These are phyloP conservation scores for Alternaria brassicicola DNA, from an alignment of 2,329 filamentous ascomycete genomes.

Conservation along the genomic window DNA sequence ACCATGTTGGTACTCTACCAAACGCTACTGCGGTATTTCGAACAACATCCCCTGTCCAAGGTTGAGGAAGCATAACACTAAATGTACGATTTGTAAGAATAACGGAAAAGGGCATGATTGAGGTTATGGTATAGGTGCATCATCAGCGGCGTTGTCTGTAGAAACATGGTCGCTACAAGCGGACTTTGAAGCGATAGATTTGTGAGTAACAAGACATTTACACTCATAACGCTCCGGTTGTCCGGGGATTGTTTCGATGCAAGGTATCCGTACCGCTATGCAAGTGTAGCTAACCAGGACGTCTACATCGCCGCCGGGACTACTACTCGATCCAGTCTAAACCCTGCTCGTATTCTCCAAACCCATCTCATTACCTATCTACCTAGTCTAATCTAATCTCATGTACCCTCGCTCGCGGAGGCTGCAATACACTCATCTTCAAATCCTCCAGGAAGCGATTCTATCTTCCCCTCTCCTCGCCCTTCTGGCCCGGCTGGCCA, in stretches of 20 bases:
- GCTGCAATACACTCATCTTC: not conserved
- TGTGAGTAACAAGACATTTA: not conserved
- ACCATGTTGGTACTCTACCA: constrained; percentile 98
- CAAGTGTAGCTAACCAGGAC: too few species aligned
- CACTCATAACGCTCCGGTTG: not conserved
- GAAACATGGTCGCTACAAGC: not conserved
- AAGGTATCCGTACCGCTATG: too few species aligned
- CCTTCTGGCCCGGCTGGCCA: constrained; percentile 9
- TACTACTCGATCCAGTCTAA: too few species aligned
- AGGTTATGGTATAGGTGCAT: constrained; percentile 3
- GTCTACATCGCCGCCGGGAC: too few species aligned
- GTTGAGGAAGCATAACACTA: constrained; percentile 23
- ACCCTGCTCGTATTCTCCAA: not conserved
- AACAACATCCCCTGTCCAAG: constrained; percentile 55
- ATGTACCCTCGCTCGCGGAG: not conserved
- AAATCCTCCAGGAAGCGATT: not conserved
- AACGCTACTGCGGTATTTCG: constrained; percentile 78
- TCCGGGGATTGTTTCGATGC: not conserved
- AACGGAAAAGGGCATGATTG: not conserved
- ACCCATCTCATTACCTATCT: not conserved
- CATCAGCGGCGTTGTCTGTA: constrained; percentile 13
- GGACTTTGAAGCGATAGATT: constrained; percentile 13
- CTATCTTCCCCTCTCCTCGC: constrained; percentile 11
- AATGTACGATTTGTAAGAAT: constrained; percentile 1
- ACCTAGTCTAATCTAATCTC: not conserved